Conservation (phyloP, 306 rosid species). For the Ceratonia siliqua region DNA sequence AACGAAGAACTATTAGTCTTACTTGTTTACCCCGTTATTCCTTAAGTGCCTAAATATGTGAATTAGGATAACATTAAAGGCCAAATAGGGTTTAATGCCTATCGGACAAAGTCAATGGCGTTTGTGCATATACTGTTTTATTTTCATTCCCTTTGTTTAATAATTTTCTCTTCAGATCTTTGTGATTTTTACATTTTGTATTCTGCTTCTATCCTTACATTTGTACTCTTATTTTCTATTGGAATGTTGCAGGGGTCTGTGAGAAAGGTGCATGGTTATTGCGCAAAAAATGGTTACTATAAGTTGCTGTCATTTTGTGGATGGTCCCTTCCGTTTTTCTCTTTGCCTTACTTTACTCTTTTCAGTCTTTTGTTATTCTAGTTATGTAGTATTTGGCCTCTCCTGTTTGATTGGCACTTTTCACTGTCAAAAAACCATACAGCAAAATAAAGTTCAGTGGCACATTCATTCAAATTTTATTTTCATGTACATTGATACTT, state of each 20-base stretch:
- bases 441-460: not conserved
- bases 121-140: not conserved
- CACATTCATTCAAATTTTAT: conserved; percentile 7
- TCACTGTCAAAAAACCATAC: not conserved
- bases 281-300: conserved; percentile 5
- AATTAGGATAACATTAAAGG: not conserved
- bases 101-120: not conserved
- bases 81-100: not conserved
- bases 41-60: not conserved
- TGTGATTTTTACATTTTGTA: conserved; percentile 8
- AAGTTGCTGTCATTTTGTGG: conserved; percentile 25
- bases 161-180: not conserved
- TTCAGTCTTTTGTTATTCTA: not conserved
- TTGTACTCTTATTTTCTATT: conserved; percentile 25
- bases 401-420: not conserved
- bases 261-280: conserved; percentile 22
- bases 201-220: not conserved
- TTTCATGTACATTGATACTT: conserved; percentile 5
- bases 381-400: not conserved
- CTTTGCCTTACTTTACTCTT: not conserved
- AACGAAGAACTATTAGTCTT: not conserved
- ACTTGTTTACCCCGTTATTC: not conserved
- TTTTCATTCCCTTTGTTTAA: not conserved
- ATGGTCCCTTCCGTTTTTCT: not conserved
- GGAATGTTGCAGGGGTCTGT: conserved; percentile 45